phyloP scores from a whole-genome alignment of 2,329 filamentous ascomycete genomes.

The Aspergillus glaucus region DNA sequence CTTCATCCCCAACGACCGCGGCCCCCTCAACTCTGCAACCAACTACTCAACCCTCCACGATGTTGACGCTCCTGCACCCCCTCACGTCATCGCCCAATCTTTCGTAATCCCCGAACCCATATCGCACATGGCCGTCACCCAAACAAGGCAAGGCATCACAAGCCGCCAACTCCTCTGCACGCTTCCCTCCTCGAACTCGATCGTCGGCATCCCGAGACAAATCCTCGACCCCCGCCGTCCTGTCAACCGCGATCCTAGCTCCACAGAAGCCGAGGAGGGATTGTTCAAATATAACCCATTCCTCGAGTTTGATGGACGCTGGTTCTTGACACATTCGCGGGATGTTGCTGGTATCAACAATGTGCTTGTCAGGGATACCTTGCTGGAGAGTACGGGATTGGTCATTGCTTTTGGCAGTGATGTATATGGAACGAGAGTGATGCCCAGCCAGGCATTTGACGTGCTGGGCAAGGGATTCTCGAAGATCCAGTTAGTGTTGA shows the following conservation, averaged over 20 bases:
- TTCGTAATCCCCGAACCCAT: constrained; percentile 78
- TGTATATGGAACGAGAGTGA: constrained; percentile 76
- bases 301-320: constrained; percentile 77
- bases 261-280: constrained; percentile 76
- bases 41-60: constrained; percentile 76
- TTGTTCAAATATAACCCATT: constrained; percentile 67
- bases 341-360: constrained; percentile 70
- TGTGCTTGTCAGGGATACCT: constrained; percentile 68
- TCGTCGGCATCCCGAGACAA: constrained; percentile 72
- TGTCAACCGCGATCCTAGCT: constrained; percentile 72
- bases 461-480: constrained; percentile 90
- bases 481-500: constrained; percentile 75
- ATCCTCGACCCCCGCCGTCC: constrained; percentile 81
- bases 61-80: constrained; percentile 54
- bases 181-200: constrained; percentile 63
- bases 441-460: constrained; percentile 88
- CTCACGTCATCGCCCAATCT: constrained; percentile 71
- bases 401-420: constrained; percentile 82
- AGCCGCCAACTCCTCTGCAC: constrained; percentile 75
- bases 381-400: constrained; percentile 86
- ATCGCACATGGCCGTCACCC: constrained; percentile 71
- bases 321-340: constrained; percentile 72
- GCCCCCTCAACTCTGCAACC: constrained; percentile 60
- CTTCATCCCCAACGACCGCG: constrained; percentile 72
- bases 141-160: constrained; percentile 87